Evolutionary conservation across 1,139 yeast species (phyloP).

Genomic region (Pichia sp.): DNA sequence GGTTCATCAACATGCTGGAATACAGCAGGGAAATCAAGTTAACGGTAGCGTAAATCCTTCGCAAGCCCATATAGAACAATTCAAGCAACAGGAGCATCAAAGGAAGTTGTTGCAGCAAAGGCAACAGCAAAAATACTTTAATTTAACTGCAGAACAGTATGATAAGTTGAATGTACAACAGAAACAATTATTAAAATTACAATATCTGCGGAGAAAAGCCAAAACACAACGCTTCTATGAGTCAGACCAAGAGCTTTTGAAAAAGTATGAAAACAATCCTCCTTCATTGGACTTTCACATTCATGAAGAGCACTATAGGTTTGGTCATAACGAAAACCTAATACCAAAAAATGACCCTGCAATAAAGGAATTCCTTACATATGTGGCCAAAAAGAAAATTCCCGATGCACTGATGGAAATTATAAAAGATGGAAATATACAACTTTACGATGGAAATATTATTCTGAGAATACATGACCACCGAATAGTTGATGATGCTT

Average conservation of each 20-base stretch:
- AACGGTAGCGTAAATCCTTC: background rate
- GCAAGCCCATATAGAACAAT: background rate
- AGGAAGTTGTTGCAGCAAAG: slow-evolving; percentile 18
- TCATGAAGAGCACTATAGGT: slow-evolving; percentile 82
- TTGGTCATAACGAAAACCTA: slow-evolving; percentile 71
- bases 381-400: slow-evolving; percentile 73
- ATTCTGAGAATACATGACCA: slow-evolving; percentile 83
- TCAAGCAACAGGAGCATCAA: slow-evolving; percentile 19
- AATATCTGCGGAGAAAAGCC: slow-evolving; percentile 42
- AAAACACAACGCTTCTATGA: slow-evolving; percentile 60
- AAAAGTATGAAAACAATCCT: slow-evolving; percentile 71
- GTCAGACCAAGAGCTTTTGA: slow-evolving; percentile 65
- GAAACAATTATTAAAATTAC: slow-evolving; percentile 41
- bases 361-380: slow-evolving; percentile 71
- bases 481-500: slow-evolving; percentile 16
- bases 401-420: slow-evolving; percentile 90
- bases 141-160: slow-evolving; percentile 36
- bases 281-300: slow-evolving; percentile 86
- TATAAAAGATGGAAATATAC: slow-evolving; percentile 76
- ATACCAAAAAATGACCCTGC: slow-evolving; percentile 80
- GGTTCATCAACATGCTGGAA: background rate
- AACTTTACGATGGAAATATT: slow-evolving; percentile 83
- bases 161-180: slow-evolving; percentile 36
- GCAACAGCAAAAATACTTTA: slow-evolving; percentile 31
- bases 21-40: slow-evolving; percentile 5